phyloP scores from a whole-genome alignment of 2,329 filamentous ascomycete species.

The Fusarium sp. region DNA sequence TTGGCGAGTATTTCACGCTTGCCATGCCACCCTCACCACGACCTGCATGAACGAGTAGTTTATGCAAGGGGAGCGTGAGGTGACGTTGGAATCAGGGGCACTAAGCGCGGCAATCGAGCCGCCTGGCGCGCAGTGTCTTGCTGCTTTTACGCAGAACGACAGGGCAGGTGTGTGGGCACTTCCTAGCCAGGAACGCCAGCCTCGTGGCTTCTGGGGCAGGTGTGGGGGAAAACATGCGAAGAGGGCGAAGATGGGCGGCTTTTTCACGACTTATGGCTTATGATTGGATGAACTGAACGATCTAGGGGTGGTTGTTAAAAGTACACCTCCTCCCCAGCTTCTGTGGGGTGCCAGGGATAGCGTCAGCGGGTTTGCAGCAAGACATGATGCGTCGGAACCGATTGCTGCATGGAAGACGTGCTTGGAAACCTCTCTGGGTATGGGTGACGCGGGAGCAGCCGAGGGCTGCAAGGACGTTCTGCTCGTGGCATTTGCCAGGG shows the following conservation, averaged over 20 bases:
- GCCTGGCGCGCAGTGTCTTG: slow-evolving; percentile 51
- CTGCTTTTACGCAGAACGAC: slow-evolving; percentile 50
- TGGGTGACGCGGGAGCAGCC: slow-evolving; percentile 41
- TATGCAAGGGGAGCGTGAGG: slow-evolving; percentile 35
- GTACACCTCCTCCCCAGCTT: slow-evolving; percentile 53
- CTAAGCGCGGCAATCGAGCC: slow-evolving; percentile 46
- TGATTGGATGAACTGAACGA: slow-evolving; percentile 59
- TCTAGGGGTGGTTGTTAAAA: slow-evolving; percentile 50
- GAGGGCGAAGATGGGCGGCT: slow-evolving; percentile 41
- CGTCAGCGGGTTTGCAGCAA: slow-evolving; percentile 34
- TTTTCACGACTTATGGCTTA: slow-evolving; percentile 60
- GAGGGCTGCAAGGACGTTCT: slow-evolving; percentile 30
- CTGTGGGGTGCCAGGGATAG: slow-evolving; percentile 38
- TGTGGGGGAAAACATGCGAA: slow-evolving; percentile 32
- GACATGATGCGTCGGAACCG: slow-evolving; percentile 35
- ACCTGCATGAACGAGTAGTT: slow-evolving; percentile 35
- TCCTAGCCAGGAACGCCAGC: slow-evolving; percentile 38
- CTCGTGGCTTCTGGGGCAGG: slow-evolving; percentile 39
- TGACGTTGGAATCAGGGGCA: slow-evolving; percentile 43
- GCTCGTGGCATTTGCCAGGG: slow-evolving; percentile 28
- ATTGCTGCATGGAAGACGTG: slow-evolving; percentile 32
- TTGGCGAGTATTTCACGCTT: slow-evolving; percentile 19
- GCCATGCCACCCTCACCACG: slow-evolving; percentile 30
- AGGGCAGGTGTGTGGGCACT: slow-evolving; percentile 39
- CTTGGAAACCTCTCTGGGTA: slow-evolving; percentile 23